Base-by-base conservation (phyloP, 2,329 filamentous ascomycete genomes). In the Alternaria brassicae region DNA sequence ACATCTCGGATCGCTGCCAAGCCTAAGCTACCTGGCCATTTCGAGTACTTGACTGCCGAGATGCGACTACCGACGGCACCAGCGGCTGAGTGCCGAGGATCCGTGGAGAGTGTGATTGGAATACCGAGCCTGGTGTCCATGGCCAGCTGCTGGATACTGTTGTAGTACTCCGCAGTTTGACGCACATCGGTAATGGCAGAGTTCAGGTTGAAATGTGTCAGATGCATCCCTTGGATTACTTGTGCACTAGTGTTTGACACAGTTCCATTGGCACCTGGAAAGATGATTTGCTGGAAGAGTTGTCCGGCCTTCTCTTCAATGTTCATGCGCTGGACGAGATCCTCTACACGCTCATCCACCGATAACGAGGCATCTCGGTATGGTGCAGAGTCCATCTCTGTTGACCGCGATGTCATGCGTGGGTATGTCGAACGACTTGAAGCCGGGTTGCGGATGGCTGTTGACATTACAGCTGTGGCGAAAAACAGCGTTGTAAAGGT, bases 11-110 rank as follows among this genome's bases (percentile, higher is more conserved):
- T 63, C 0, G 84, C 84, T 6, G 82, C 83, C 8, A 86, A 70
- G 0, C 84, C 84, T 7, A 84, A 66, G 0, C 79, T 79, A 56
- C 84, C 82, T 0, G 84, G 84, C 83, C 84, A 85, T 53, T 83
- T 79, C 0, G 81, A 83, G 60, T 86, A 81, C 0, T 71, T 73
- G 0, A 78, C 80, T 0, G 82, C 80, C 0, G 70, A 67, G 60
- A 81, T 81, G 0, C 78, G 80, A 3, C 79, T 82, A 2, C 79
- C 82, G 1, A 80, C 60, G 32, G 80, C 79, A 27, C 80, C 76
- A 1, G 78, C 79, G 65, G 81, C 83, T 3, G 77, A 72, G 58
- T 84, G 81, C 1, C 81, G 78, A 0, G 82, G 83, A 32, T 84
- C 83, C 0, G 81, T 78, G 1, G 82, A 83, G 2, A 84, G 65